phyloP scores from a whole-genome alignment of 768 basidiomycete species.

The Hygrocybe punicea region DNA sequence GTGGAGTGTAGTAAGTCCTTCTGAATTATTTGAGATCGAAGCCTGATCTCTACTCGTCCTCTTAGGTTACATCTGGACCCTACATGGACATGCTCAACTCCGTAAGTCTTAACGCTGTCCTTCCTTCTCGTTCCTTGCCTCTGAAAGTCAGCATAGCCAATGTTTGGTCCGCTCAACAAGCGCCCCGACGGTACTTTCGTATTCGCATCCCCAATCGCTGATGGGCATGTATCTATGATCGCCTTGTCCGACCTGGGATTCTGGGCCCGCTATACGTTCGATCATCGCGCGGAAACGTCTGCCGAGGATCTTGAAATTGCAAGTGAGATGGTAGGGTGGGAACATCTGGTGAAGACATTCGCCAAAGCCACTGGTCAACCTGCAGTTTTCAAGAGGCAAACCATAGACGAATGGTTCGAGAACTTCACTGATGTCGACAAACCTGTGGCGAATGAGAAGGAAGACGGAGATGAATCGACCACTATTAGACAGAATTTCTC shows the following conservation, averaged over 20 bases:
- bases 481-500: slow-evolving; percentile 41
- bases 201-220: slow-evolving; percentile 36
- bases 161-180: slow-evolving; percentile 35
- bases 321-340: slow-evolving; percentile 37
- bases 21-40: no score
- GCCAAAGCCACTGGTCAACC: slow-evolving; percentile 37
- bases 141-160: slow-evolving; percentile 13
- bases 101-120: slow-evolving; percentile 22
- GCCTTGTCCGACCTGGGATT: slow-evolving; percentile 40
- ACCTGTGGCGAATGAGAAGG: slow-evolving; percentile 31
- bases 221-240: slow-evolving; percentile 40
- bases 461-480: slow-evolving; percentile 29
- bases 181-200: slow-evolving; percentile 40
- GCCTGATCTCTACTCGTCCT: no score
- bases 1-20: slow-evolving; percentile 27
- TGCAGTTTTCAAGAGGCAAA: slow-evolving; percentile 31
- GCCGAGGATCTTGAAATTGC: slow-evolving; percentile 38
- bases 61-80: slow-evolving; percentile 33
- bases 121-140: not conserved
- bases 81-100: slow-evolving; percentile 44
- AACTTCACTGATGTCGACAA: slow-evolving; percentile 27
- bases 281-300: slow-evolving; percentile 35
- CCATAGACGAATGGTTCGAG: slow-evolving; percentile 34
- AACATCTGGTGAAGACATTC: slow-evolving; percentile 37
- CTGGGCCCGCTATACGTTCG: slow-evolving; percentile 41